Conservation (phyloP, 495 filamentous ascomycete genomes). For the Talaromyces liani region DNA sequence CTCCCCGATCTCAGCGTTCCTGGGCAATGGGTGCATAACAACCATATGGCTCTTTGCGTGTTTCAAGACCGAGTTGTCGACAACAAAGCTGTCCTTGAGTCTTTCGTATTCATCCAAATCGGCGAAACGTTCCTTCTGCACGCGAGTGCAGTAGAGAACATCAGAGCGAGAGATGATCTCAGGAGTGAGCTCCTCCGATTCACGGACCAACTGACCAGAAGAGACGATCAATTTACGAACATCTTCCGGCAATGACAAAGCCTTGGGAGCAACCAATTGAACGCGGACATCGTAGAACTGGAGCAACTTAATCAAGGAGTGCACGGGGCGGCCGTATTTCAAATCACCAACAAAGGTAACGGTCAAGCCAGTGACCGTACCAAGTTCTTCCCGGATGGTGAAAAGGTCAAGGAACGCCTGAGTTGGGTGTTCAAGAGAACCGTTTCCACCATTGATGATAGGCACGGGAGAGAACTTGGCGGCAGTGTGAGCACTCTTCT, state of each 20-base stretch:
- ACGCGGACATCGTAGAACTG: conserved; percentile 90
- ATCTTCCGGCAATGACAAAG: conserved; percentile 66
- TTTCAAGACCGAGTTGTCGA: conserved; percentile 86
- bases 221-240: conserved; percentile 62
- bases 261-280: conserved; percentile 78
- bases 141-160: conserved; percentile 90
- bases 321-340: conserved; percentile 85
- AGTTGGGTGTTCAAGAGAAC: conserved; percentile 89
- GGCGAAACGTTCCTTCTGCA: conserved; percentile 91
- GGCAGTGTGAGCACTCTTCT: conserved; percentile 67
- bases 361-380: conserved; percentile 85
- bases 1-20: conserved; percentile 85
- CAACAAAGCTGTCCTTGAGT: conserved; percentile 77
- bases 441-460: conserved; percentile 95
- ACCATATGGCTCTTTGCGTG: conserved; percentile 85
- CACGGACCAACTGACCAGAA: conserved; percentile 65
- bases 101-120: conserved; percentile 71
- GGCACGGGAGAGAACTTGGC: conserved; percentile 82
- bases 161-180: conserved; percentile 79
- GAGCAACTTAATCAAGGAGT: conserved; percentile 88
- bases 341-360: conserved; percentile 95
- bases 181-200: conserved; percentile 70
- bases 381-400: conserved; percentile 95
- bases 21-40: conserved; percentile 90
- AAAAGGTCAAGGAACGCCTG: conserved; percentile 98